phyloP scores from a whole-genome alignment of 1,284 basidiomycete species.

The Athelia psychrophila region DNA sequence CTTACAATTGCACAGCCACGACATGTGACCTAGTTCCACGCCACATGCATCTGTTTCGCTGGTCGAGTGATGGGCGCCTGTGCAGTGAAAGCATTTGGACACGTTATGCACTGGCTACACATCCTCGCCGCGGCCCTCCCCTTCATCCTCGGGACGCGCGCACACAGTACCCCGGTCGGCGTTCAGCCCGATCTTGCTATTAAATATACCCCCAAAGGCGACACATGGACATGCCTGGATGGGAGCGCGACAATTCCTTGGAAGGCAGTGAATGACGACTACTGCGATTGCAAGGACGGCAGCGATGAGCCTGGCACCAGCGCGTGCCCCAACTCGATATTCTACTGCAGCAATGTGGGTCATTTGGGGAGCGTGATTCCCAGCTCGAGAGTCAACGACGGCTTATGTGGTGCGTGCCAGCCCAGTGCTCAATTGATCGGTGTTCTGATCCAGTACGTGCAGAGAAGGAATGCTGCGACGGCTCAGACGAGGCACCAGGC shows the following conservation, averaged over 20 bases:
- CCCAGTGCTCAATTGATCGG: background rate
- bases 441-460: conserved; percentile 1
- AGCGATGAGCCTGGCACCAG: conserved; percentile 92
- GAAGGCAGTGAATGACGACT: conserved; percentile 89
- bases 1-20: no score
- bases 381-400: conserved; percentile 89
- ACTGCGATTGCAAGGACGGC: conserved; percentile 92
- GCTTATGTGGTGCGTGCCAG: conserved; percentile 78
- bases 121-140: no score
- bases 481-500: conserved; percentile 87
- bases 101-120: no score
- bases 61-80: no score
- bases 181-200: conserved; percentile 43
- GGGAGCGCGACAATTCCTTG: conserved; percentile 71
- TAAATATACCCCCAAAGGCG: conserved; percentile 44
- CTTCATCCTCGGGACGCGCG: no score
- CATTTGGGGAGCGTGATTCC: conserved; percentile 82
- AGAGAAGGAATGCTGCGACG: conserved; percentile 97
- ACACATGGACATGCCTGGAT: conserved; percentile 71
- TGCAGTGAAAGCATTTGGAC: no score
- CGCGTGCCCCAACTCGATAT: conserved; percentile 76
- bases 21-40: no score
- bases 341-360: conserved; percentile 89
- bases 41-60: no score
- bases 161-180: conserved; percentile 22